phyloP scores from a whole-genome alignment of 345 rosid genomes.

The Cardamine resedifolia region DNA sequence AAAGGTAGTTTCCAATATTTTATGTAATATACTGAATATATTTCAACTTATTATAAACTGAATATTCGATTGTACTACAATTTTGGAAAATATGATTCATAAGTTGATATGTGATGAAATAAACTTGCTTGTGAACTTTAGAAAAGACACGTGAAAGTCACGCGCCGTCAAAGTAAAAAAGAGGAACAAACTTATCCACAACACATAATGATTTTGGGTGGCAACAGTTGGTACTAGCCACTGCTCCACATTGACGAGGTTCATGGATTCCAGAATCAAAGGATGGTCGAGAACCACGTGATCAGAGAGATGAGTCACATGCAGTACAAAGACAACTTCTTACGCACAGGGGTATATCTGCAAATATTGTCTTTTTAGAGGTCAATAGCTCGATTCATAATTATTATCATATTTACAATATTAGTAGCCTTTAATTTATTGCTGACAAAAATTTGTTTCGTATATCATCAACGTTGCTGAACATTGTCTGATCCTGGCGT shows the following conservation, averaged over 20 bases:
- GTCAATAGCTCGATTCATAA: background rate
- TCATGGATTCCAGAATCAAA: slow-evolving; percentile 12
- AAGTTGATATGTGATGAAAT: too few species aligned
- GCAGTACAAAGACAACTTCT: background rate
- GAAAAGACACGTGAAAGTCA: slow-evolving; percentile 15
- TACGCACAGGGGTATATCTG: background rate
- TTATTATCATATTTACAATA: background rate
- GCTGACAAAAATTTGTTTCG: slow-evolving; percentile 18
- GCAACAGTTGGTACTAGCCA: background rate
- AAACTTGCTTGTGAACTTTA: background rate
- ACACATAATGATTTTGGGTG: background rate
- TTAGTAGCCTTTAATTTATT: background rate
- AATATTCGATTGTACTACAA: background rate
- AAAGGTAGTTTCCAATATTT: background rate
- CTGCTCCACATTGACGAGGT: slow-evolving; percentile 14
- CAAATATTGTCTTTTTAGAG: background rate
- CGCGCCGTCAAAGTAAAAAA: slow-evolving; percentile 15
- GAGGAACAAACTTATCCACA: slow-evolving; percentile 7
- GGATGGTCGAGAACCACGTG: slow-evolving; percentile 24
- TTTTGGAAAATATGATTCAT: background rate
- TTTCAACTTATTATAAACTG: background rate
- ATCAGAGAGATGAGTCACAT: slow-evolving; percentile 9
- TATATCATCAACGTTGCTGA: background rate
- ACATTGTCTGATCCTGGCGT: background rate
- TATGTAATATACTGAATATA: background rate